These are phyloP conservation scores for Aspergillus ellipticus DNA, from an alignment of 495 filamentous ascomycete species.

Conservation along the genomic window DNA sequence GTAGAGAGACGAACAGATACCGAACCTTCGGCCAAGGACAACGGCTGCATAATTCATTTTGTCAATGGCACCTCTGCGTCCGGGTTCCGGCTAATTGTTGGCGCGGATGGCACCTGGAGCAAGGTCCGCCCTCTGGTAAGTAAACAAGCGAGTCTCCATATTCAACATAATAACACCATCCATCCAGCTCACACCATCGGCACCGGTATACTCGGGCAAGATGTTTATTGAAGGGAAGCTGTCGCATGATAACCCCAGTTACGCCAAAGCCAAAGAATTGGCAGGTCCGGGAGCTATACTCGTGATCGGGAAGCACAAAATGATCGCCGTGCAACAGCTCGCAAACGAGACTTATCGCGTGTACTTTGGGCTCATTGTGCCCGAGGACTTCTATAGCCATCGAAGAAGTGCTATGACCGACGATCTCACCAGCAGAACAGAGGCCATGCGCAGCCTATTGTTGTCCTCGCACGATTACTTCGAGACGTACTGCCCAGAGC, in stretches of 20 bases:
- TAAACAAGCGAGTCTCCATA: neutral
- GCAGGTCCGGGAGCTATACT: neutral
- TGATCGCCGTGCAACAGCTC: neutral
- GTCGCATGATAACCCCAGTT: slow-evolving; percentile 5
- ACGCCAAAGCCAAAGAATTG: neutral
- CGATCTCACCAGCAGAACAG: neutral
- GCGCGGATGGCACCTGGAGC: slow-evolving; percentile 59
- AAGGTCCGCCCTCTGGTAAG: slow-evolving; percentile 38
- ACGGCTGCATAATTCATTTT: slow-evolving; percentile 8
- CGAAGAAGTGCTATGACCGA: neutral
- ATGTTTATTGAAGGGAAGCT: slow-evolving; percentile 15
- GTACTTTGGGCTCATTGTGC: neutral
- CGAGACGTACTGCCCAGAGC: neutral
- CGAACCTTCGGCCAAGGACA: neutral
- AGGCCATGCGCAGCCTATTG: neutral
- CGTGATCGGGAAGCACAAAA: neutral
- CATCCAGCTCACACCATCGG: slow-evolving; percentile 8
- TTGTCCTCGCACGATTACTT: neutral
- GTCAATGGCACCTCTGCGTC: slow-evolving; percentile 11
- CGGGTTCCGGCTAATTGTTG: slow-evolving; percentile 38
- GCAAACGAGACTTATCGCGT: neutral
- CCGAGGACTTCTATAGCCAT: neutral
- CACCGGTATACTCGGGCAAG: slow-evolving; percentile 17
- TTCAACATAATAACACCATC: neutral
- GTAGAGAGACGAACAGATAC: slow-evolving; percentile 1